A percentile compares a stretch with the other conserved stretches of the same genome.
Evolutionary conservation across 805 yeast genomes (phyloP).

Genomic region (Candida pini): DNA sequence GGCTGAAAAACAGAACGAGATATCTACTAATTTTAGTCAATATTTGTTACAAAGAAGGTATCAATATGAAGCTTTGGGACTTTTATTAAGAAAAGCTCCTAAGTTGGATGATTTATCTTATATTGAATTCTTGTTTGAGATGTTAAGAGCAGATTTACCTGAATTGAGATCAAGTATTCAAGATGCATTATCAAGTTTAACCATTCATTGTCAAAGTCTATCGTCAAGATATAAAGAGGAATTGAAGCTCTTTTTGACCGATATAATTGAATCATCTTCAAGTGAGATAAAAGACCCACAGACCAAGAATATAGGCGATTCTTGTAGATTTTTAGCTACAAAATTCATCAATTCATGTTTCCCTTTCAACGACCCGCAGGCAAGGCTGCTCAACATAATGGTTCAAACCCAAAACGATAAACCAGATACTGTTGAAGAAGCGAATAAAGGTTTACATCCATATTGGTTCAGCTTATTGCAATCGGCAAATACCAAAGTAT

Average conservation of each 20-base stretch:
- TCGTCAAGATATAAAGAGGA: slow-evolving; percentile 32
- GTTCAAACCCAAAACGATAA: slow-evolving; percentile 51
- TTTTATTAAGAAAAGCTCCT: slow-evolving; percentile 45
- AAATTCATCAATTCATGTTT: slow-evolving; percentile 60
- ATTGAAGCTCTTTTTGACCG: slow-evolving; percentile 34
- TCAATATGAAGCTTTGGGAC: slow-evolving; percentile 78
- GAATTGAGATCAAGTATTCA: slow-evolving; percentile 67
- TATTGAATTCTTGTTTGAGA: slow-evolving; percentile 63
- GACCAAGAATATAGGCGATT: slow-evolving; percentile 31
- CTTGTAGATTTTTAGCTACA: slow-evolving; percentile 58
- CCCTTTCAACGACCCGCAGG: slow-evolving; percentile 61
- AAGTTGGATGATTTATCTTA: slow-evolving; percentile 42
- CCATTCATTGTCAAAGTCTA: slow-evolving; percentile 41
- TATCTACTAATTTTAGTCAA: slow-evolving; percentile 14
- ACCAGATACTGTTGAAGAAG: slow-evolving; percentile 75
- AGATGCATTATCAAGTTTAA: slow-evolving; percentile 58
- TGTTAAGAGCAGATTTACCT: slow-evolving; percentile 56
- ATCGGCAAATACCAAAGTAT: slow-evolving; percentile 39
- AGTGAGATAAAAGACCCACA: slow-evolving; percentile 21
- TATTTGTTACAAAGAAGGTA: slow-evolving; percentile 44
- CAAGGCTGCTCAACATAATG: slow-evolving; percentile 60
- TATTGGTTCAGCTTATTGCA: slow-evolving; percentile 61
- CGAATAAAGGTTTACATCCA: slow-evolving; percentile 75
- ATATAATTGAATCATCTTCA: slow-evolving; percentile 9
- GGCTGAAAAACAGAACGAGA: slow-evolving; percentile 30